Percentiles rank a stretch among this genome's conserved stretches.
Evolutionary conservation across 345 rosid genomes (phyloP).

Genomic region (Moringa oleifera): DNA sequence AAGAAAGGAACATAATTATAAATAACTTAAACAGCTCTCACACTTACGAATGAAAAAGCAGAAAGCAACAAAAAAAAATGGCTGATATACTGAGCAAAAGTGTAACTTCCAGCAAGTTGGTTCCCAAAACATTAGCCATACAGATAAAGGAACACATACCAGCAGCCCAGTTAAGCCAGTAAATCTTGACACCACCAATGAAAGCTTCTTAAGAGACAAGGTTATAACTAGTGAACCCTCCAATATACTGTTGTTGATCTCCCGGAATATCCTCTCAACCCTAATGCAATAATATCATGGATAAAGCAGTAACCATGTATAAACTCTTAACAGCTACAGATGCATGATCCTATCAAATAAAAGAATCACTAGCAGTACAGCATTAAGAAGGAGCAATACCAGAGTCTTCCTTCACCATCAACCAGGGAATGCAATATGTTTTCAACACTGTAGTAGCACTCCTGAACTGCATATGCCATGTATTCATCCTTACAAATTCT

Average conservation of each 20-base stretch:
- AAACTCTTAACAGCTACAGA: background rate
- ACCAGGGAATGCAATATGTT: conserved; percentile 75
- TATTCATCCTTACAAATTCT: conserved; percentile 87
- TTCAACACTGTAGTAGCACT: conserved; percentile 86
- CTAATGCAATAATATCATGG: conserved; percentile 30
- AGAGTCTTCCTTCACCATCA: conserved; percentile 90
- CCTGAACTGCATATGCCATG: conserved; percentile 95
- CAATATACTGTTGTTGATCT: conserved; percentile 67
- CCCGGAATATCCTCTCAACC: conserved; percentile 89
- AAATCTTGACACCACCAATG: conserved; percentile 69
- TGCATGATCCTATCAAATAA: conserved; percentile 13
- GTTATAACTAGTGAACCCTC: conserved; percentile 69
- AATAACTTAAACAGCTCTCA: too few species aligned
- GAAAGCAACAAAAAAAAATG: too few species aligned
- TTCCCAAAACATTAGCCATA: background rate
- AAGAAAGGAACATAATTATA: background rate
- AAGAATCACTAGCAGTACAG: conserved; percentile 10
- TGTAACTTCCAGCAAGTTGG: too few species aligned
- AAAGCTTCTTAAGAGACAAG: conserved; percentile 65
- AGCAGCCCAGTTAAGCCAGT: conserved; percentile 92
- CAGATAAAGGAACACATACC: conserved; percentile 39
- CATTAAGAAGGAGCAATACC: conserved; percentile 40
- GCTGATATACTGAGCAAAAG: background rate
- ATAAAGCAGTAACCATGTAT: conserved; percentile 7
- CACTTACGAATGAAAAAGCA: too few species aligned